Percentiles rank a stretch among this genome's conserved stretches.
Conservation (phyloP, 257 asterid species). For the Gentiana straminea region DNA sequence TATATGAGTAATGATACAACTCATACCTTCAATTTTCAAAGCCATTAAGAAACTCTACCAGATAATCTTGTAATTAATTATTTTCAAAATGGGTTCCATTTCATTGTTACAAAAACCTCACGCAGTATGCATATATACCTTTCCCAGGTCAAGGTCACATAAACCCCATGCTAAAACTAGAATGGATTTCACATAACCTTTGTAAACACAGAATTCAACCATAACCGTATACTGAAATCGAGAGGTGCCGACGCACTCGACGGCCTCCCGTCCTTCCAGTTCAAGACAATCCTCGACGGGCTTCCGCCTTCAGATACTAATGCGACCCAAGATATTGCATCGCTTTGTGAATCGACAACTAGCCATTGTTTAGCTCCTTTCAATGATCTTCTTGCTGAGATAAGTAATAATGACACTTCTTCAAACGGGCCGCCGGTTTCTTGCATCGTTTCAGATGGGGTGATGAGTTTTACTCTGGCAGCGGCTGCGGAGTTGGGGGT, state of each 20-base stretch:
- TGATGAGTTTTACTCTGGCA: constrained; percentile 15
- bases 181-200: constrained; percentile 22
- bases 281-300: constrained; percentile 23
- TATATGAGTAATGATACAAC: too few species aligned
- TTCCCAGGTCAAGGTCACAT: constrained; percentile 28
- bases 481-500: constrained; percentile 25
- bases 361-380: constrained; percentile 14
- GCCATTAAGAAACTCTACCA: too few species aligned
- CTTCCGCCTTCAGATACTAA: constrained; percentile 22
- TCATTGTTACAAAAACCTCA: constrained; percentile 16
- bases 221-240: constrained; percentile 16
- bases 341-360: constrained; percentile 16
- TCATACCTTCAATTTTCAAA: too few species aligned
- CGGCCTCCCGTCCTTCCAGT: constrained; percentile 19
- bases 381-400: constrained; percentile 7
- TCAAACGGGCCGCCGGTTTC: constrained; percentile 18
- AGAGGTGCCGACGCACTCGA: constrained; percentile 18
- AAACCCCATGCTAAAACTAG: constrained; percentile 21
- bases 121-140: constrained; percentile 19
- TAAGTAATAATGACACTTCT: constrained; percentile 11
- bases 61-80: too few species aligned
- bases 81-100: constrained; percentile 13
- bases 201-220: constrained; percentile 20
- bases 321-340: constrained; percentile 18
- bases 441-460: constrained; percentile 19